Evolutionary conservation across 1,284 basidiomycete species (phyloP), one percentile per base, ranked within the genome.

Genomic region (Malassezia obtusa): DNA sequence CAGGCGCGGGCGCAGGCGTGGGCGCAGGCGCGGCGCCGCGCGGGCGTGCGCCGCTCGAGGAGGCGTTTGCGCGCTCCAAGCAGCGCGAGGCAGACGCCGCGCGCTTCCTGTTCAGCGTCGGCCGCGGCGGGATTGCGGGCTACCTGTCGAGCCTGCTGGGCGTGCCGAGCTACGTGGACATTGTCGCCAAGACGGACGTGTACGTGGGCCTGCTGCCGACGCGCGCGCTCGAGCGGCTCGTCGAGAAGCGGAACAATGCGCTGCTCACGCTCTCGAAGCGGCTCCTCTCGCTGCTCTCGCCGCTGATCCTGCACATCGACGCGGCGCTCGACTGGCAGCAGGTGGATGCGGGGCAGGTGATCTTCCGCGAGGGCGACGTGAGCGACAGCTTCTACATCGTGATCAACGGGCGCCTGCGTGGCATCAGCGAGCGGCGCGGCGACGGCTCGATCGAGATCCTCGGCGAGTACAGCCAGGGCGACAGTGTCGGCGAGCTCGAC

Each of bases 311-410:
- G 12, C 92, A 98, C 70, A 94, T 99, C 57, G 92, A 99, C 74
- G 86, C 90, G 1, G 90, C 91, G 0, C 79, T 99, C 56, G 92
- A 99, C 71, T 98, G 92, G 92, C 87, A 91, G 81, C 91, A 96
- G 74, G 88, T 94, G 4, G 84, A 85, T 61, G 90, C 90, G 0
- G 89, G 94, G 0, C 89, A 80, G 60, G 84, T 90, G 35, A 79
- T 94, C 47, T 96, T 90, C 83, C 81, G 91, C 24, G 86, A 92
- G 38, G 84, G 87, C 30, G 94, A 96, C 63, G 78, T 77, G 24
- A 87, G 85, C 69, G 88, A 94, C 66, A 91, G 89, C 67, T 95
- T 98, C 75, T 98, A 94, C 75, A 94, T 99, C 50, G 64, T 98
- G 62, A 91, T 98, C 76, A 96, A 96, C 68, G 92, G 92, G 35